Evolutionary conservation across 2,329 filamentous ascomycete species (phyloP), one percentile per base, ranked within the genome.

Genomic region (Claviceps fusiformis): DNA sequence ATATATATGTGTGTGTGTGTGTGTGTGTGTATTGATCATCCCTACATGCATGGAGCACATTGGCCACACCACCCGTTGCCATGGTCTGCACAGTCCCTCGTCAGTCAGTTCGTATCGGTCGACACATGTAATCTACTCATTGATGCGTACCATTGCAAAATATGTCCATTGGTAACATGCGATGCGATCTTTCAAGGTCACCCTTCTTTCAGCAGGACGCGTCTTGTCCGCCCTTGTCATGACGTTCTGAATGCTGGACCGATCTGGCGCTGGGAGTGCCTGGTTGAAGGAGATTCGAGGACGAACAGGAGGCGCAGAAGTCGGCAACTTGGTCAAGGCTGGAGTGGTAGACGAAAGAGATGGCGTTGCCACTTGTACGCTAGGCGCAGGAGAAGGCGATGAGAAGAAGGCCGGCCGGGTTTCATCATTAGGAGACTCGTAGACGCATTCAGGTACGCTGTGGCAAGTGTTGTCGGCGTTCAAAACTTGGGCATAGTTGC

Each of bases 81-180:
- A 79, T 65, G 53, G 61, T 68, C 65, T 54, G 41, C 24, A 15
- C 39, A n/a, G 37, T 54, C 35, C 15, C 11, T 19, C 13, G 45
- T 53, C 49, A 35, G 54, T 35, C 49, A 52, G 50, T 35, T 13
- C 17, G 35, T 27, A 31, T 8, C 13, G 29, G 5, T 17, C n/a
- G 27, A 9, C 33, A 45, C n/a, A 1, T 13, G 24, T 6, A 11
- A 15, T 35, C 29, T 13, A 33, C 29, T 39, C 24, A 4, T 33
- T 17, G 1, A 33, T 50, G 44, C 51, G 27, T 50, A 56, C 55
- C 55, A 78, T 77, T 27, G 86, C 88, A 63, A 90, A 92, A 76
- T 83, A 92, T 0, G 86, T 89, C 87, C 87, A 92, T 61, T 73
- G 73, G 58, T 75, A 74, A 57, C 75, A 80, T 45, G 71, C 72